Percentiles rank a stretch among this genome's conserved stretches.
Conservation (phyloP, 139 green algal species). For the Pleodorina starrii region DNA sequence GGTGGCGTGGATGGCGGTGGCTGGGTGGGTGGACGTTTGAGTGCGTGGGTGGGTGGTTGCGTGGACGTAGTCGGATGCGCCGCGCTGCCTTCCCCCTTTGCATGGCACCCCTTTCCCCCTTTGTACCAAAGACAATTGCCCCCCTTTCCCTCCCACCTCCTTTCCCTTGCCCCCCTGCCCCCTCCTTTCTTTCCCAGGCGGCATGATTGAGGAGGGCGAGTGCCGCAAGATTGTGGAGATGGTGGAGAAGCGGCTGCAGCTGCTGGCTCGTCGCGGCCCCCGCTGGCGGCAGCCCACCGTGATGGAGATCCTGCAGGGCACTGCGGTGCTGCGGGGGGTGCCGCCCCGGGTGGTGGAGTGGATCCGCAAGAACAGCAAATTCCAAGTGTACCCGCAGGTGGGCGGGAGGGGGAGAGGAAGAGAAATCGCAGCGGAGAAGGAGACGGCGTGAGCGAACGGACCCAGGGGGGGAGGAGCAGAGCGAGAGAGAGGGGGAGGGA, state of each 20-base stretch:
- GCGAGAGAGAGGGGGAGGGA: too few relatives aligned
- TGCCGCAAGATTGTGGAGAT: conserved; percentile 69
- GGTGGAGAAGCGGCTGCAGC: conserved; percentile 71
- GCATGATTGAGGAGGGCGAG: conserved; percentile 85
- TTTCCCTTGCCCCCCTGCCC: neutral
- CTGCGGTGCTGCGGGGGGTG: conserved; percentile 50
- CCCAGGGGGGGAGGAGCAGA: too few relatives aligned
- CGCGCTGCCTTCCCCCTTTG: too few relatives aligned
- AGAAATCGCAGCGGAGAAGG: too few relatives aligned
- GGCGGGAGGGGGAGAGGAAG: neutral
- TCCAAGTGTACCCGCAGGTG: conserved; percentile 51
- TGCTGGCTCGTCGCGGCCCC: conserved; percentile 55
- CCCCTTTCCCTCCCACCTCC: neutral
- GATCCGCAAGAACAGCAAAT: conserved; percentile 45
- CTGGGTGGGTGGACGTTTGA: too few relatives aligned
- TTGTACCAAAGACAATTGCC: neutral
- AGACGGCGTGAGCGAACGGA: too few relatives aligned
- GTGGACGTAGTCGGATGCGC: too few relatives aligned
- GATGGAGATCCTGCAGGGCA: conserved; percentile 48
- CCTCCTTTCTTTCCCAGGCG: conserved; percentile 43
- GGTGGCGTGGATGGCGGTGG: neutral
- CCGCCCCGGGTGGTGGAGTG: conserved; percentile 48
- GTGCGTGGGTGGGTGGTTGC: too few relatives aligned
- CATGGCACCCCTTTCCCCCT: too few relatives aligned
- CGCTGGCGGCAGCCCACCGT: conserved; percentile 54